Evolutionary conservation across 106 monocot genomes (phyloP).

Genomic region (Apostasia ramifera): DNA sequence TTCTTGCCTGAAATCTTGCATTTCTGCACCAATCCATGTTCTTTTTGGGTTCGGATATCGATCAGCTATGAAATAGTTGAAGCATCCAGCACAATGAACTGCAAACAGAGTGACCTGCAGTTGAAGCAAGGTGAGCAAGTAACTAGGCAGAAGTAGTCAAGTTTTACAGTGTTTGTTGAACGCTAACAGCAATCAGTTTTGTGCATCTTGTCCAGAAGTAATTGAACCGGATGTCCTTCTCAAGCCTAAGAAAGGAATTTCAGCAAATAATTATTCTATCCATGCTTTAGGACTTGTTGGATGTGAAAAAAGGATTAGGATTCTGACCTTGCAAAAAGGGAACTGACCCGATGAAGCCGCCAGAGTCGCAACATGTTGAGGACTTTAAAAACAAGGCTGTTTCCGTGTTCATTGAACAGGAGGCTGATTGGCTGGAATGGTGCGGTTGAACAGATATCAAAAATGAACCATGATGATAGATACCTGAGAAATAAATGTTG

Average conservation of each 20-base stretch:
- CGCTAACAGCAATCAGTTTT: conserved; percentile 25
- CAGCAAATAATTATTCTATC: background rate
- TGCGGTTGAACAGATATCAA: conserved; percentile 56
- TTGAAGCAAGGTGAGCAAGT: background rate
- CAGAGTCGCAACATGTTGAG: conserved; percentile 66
- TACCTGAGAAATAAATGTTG: conserved; percentile 26
- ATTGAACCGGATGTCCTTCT: conserved; percentile 44
- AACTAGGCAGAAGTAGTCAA: background rate
- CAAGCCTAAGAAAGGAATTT: conserved; percentile 15
- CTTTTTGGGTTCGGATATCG: conserved; percentile 27
- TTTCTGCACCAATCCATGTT: conserved; percentile 47
- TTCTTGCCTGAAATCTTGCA: conserved; percentile 26
- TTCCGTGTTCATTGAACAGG: conserved; percentile 23
- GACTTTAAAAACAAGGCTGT: conserved; percentile 34
- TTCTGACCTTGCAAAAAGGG: conserved; percentile 56
- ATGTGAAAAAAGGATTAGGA: conserved; percentile 8
- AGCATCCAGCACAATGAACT: conserved; percentile 15
- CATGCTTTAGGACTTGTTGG: background rate
- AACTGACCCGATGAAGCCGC: conserved; percentile 62
- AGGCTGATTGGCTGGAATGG: conserved; percentile 59
- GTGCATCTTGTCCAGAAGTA: conserved; percentile 32
- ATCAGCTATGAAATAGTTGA: conserved; percentile 20
- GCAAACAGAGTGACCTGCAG: conserved; percentile 17
- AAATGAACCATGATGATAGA: conserved; percentile 60
- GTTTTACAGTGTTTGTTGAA: too few species aligned